Evolutionary conservation across 345 rosid species (phyloP), one percentile per base, ranked within the genome.

Genomic region (Populus tremula): DNA sequence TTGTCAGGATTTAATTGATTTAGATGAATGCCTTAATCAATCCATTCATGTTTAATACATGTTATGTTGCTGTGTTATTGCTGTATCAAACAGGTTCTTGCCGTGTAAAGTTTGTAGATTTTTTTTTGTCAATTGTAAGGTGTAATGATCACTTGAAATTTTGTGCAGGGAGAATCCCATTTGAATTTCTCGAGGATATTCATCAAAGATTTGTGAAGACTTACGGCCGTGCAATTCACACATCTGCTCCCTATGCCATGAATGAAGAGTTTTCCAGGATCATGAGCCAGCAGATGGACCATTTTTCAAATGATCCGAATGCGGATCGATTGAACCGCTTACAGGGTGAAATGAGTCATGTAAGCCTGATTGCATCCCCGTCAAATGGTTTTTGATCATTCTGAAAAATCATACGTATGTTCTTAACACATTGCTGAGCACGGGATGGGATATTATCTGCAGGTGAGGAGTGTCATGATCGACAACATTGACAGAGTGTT

Each of bases 291-390:
- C 88, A 83, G 81, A 87, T 89, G 85, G 87, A 87, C 0, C 76
- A 83, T 69, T 87, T 70, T 61, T 86, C 87, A 8, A 85, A 67
- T 49, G 84, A 86, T 65, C 90, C 84, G 1, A 76, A 76, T 71
- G 88, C 86, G 4, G 87, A 89, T 53, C 85, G 86, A 61, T 49
- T 87, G 21, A 84, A 82, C 69, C 83, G 89, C 17, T 71, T 89
- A 79, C 82, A 79, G 73, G 88, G 86, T 54, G 92, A 89, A 86
- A 87, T 89, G 90, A 79, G 81, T 61, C 84, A 85, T 78, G 92
- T 82, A 72, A 27, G 36, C 17, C 45, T 18, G 1, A 14, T 5
- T 25, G 1, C 1, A 27, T n/a, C 25, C 25, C 33, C 4, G 12
- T 23, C 36, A 6, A 11, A 21, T 27, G 36, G 13, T 31, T 20